A percentile compares a stretch with the other conserved stretches of the same genome.
These are phyloP conservation scores for Podochytrium sp. DNA, from an alignment of 192 early-diverging fungal genomes.

Conservation along the genomic window DNA sequence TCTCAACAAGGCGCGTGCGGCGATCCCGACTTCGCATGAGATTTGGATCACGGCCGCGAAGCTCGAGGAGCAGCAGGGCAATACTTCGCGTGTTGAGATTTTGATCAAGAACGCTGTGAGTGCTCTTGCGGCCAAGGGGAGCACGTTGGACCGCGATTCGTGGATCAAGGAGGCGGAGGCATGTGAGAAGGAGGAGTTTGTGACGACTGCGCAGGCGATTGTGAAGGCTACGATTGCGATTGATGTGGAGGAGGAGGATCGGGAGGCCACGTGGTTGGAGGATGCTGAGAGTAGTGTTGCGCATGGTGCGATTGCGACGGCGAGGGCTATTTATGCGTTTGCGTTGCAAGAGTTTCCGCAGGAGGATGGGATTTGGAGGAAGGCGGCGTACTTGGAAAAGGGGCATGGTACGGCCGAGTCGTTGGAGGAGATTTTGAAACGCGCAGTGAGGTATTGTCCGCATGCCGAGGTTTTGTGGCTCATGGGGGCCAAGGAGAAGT, in stretches of 20 bases:
- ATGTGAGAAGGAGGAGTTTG: slow-evolving; percentile 78
- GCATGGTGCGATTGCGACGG: slow-evolving; percentile 70
- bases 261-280: slow-evolving; percentile 81
- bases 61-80: slow-evolving; percentile 84
- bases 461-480: slow-evolving; percentile 94
- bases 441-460: slow-evolving; percentile 88
- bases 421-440: slow-evolving; percentile 77
- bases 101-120: slow-evolving; percentile 71
- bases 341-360: slow-evolving; percentile 77
- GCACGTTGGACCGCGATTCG: slow-evolving; percentile 75
- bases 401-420: slow-evolving; percentile 74
- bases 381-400: slow-evolving; percentile 87
- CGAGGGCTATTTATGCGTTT: slow-evolving; percentile 85
- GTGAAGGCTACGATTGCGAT: slow-evolving; percentile 77
- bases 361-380: slow-evolving; percentile 82
- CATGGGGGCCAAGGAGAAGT: slow-evolving; percentile 95
- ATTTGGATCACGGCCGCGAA: slow-evolving; percentile 94
- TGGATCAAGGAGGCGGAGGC: slow-evolving; percentile 89
- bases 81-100: slow-evolving; percentile 62
- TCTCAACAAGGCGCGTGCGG: slow-evolving; percentile 84
- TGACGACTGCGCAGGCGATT: slow-evolving; percentile 82
- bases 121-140: slow-evolving; percentile 65
- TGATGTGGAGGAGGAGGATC: slow-evolving; percentile 79
- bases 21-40: slow-evolving; percentile 88
- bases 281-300: slow-evolving; percentile 80